Evolutionary conservation across 23 red algal genomes (phyloP).

Genomic region (Gracilaria domingensis): DNA sequence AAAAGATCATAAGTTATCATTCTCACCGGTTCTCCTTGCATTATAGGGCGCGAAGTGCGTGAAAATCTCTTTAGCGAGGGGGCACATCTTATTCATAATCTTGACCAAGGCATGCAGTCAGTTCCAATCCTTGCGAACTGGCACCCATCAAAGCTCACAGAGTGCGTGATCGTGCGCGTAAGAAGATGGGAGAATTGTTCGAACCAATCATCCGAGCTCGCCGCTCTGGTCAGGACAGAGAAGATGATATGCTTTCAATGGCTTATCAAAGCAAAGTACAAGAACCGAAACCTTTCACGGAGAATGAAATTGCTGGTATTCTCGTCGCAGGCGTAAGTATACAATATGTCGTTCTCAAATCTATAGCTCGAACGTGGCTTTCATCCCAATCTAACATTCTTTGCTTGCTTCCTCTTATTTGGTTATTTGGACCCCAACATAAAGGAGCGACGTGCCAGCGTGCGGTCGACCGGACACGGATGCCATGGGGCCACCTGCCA

Average conservation of each 20-base stretch:
- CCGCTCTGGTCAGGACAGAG: constrained; percentile 54
- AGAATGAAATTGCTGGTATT: constrained; percentile 86
- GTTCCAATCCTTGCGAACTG: constrained; percentile 93
- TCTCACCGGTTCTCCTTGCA: constrained; percentile 94
- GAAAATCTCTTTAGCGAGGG: constrained; percentile 97
- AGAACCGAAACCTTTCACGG: constrained; percentile 76
- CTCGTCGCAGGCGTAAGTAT: constrained; percentile 70
- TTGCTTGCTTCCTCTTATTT: background rate
- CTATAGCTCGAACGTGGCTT: background rate
- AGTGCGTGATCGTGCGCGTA: constrained; percentile 77
- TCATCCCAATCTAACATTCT: background rate
- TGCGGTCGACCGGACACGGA: no score
- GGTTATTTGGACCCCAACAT: constrained; percentile 96
- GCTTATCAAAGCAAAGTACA: constrained; percentile 89
- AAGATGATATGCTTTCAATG: constrained; percentile 96
- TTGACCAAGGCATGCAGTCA: constrained; percentile 99
- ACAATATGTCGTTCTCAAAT: background rate
- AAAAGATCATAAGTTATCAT: no score
- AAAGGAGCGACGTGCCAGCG: no score
- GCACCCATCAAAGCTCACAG: constrained; percentile 88
- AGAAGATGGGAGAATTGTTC: constrained; percentile 84
- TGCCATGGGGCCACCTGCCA: background rate
- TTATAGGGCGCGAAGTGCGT: constrained; percentile 96
- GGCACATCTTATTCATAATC: constrained; percentile 84
- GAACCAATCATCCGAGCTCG: constrained; percentile 83